These are phyloP conservation scores for Boletus speciosus DNA, from an alignment of 768 basidiomycete genomes.

Conservation along the genomic window DNA sequence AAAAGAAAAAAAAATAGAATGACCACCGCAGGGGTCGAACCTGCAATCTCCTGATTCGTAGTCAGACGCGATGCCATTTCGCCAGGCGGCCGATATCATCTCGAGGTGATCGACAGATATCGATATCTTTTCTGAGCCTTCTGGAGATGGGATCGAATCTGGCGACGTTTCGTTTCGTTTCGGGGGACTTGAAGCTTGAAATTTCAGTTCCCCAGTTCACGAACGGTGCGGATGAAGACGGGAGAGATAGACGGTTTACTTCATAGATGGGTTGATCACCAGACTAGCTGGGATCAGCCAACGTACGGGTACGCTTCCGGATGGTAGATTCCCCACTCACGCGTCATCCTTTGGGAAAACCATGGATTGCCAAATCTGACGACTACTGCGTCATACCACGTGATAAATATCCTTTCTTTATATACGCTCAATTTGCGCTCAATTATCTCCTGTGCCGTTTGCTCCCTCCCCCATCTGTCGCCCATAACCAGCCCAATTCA, in stretches of 20 bases:
- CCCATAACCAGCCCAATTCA: background rate
- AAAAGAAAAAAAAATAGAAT: background rate
- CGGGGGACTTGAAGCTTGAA: background rate
- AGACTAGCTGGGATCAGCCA: background rate
- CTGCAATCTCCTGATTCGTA: conserved; percentile 93
- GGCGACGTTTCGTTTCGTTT: too few relatives aligned
- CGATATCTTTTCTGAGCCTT: background rate
- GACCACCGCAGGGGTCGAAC: conserved; percentile 70
- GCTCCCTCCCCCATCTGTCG: background rate
- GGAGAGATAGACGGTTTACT: background rate
- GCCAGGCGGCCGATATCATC: conserved; percentile 64
- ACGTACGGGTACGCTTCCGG: background rate
- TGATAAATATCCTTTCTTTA: conserved; percentile 2
- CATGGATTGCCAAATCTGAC: background rate
- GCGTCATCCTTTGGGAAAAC: background rate
- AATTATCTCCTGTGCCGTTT: background rate
- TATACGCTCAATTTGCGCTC: background rate
- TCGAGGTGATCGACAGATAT: background rate
- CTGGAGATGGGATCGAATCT: too few relatives aligned
- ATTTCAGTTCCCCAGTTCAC: background rate
- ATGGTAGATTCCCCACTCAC: background rate
- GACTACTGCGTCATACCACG: conserved; percentile 6
- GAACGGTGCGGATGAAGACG: background rate
- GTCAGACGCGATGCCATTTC: conserved; percentile 95
- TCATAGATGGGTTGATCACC: too few relatives aligned